Base-by-base conservation (phyloP, 176 grass and related monocot genomes). In the Aechmea fasciata region DNA sequence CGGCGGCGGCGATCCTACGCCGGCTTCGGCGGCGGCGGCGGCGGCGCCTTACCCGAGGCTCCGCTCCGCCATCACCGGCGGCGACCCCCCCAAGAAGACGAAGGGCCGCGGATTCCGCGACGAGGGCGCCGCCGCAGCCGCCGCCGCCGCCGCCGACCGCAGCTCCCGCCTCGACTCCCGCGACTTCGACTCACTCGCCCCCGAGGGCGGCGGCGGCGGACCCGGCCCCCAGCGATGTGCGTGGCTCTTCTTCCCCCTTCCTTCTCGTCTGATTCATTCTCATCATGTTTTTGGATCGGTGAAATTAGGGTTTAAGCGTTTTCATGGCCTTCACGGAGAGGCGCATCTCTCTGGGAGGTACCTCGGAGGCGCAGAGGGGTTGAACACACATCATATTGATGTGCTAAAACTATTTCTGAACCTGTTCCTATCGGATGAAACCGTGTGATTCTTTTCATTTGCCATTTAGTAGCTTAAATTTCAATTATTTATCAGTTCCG, bases 81-180 rank as follows among this genome's bases (percentile, higher is more conserved):
- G 33, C 33, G 33, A 41, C 33, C 33, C 33, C 33, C 33, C 65
- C 2, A 84, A 78, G 61, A 92, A 74, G 78, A 97, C 93, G 52
- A 97, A 92, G 64, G 93, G 93, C 10, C 83, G 93, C 13, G 93
- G 93, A 11, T 92, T 97, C 83, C 89, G 84, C 52, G 93, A 90
- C 7, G 86, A 92, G 29, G 51, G 65, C 22, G 74, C 65, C 11
- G 49, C 85, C 28, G 70, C 69, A 6, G 77, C 70, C 2, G 71
- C 67, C 67, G 51, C 69, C 22, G 74, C 70, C 8, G 49, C 85
- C 28, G 70, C 65, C 9, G 77, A 78, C 70, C 88, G 83, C 55
- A 79, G 75, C 63, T 73, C 74, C 29, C 83, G 79, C 51, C 82
- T 96, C 10, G 72, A 69, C 0, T 69, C 69, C 3, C 65, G 59